These are phyloP conservation scores for Pythium chondricola DNA, from an alignment of 352 stramenopile species.

Conservation along the genomic window DNA sequence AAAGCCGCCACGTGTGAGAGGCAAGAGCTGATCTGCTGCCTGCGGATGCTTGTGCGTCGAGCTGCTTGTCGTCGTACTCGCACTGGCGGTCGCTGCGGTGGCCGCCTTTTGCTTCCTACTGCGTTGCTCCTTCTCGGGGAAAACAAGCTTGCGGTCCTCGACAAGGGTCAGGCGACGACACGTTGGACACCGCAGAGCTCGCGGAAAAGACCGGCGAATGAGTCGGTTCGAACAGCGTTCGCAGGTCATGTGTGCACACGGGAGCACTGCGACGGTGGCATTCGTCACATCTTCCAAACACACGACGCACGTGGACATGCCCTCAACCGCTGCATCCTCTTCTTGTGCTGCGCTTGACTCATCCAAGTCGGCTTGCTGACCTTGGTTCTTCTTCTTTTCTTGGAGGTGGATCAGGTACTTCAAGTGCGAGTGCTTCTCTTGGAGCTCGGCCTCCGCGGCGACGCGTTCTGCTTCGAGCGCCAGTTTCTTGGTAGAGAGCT, in stretches of 20 bases:
- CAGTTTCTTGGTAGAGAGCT: conserved; percentile 32
- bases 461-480: conserved; percentile 42
- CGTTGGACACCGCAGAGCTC: conserved; percentile 44
- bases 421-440: conserved; percentile 42
- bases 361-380: background rate
- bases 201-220: conserved; percentile 13
- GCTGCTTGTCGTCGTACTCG: background rate
- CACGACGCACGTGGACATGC: conserved; percentile 48
- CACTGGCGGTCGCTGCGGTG: background rate
- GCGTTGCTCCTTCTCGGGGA: conserved; percentile 1
- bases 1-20: conserved; percentile 27
- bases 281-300: conserved; percentile 68
- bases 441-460: conserved; percentile 36
- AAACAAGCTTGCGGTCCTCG: conserved; percentile 6
- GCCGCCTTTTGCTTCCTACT: conserved; percentile 3
- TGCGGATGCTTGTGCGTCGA: background rate
- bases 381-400: background rate
- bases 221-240: conserved; percentile 35
- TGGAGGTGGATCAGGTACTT: conserved; percentile 58
- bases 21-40: background rate
- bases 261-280: conserved; percentile 65
- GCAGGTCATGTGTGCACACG: conserved; percentile 86
- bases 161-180: conserved; percentile 29
- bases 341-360: background rate
- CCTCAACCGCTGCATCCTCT: background rate